These are phyloP conservation scores for Saturnispora mendoncae DNA, from an alignment of 805 yeast genomes.

Conservation along the genomic window DNA sequence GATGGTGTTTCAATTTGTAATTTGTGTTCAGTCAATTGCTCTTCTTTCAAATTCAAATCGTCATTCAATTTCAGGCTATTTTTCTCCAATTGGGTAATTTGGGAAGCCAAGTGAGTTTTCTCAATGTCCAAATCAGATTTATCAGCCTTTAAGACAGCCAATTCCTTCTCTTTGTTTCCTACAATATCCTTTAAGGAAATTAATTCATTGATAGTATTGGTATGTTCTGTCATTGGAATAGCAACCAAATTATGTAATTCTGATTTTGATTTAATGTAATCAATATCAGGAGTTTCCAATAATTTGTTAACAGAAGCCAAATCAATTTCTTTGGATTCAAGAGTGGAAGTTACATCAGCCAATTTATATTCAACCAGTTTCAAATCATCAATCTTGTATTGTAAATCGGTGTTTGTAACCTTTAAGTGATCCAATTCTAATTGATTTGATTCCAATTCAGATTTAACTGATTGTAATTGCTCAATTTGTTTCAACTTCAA, in stretches of 20 bases:
- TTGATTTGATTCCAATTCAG: neutral
- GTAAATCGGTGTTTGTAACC: conserved; percentile 1
- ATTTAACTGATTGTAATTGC: conserved; percentile 6
- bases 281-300: conserved; percentile 15
- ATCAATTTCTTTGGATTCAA: conserved; percentile 7
- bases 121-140: conserved; percentile 6
- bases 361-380: neutral
- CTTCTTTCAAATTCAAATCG: neutral
- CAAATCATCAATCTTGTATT: conserved; percentile 1
- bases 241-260: conserved; percentile 13
- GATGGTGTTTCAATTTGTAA: conserved; percentile 14
- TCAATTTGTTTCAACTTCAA: conserved; percentile 2
- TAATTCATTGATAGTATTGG: neutral
- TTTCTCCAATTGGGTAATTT: neutral
- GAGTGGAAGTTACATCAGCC: neutral
- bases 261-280: conserved; percentile 16
- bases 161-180: neutral
- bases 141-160: conserved; percentile 6
- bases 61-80: neutral
- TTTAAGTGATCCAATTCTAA: neutral
- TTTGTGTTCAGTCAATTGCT: neutral
- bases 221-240: conserved; percentile 10
- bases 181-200: neutral
- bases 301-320: neutral
- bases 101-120: neutral